Base-by-base conservation (phyloP, 225 moss, liverwort and hornwort genomes). In the Bryoerythrophyllum caledonicum region DNA sequence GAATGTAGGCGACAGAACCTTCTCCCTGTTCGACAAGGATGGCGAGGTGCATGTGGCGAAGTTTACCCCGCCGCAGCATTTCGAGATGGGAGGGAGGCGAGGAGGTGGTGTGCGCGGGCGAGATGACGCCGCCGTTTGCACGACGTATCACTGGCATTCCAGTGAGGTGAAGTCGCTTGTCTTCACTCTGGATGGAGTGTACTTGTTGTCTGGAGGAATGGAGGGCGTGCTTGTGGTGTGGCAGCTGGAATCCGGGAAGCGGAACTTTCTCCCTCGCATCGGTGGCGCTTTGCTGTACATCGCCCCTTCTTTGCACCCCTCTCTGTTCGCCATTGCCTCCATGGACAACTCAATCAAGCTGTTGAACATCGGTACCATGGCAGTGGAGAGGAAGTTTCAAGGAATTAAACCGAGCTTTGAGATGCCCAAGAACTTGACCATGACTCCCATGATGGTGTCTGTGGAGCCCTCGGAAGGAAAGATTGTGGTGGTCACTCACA, bases 91-190 rank as follows among this genome's bases (percentile, higher is more conserved):
- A 52, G 26, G 60, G 60, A n/a, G 27, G 32, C 54, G 43, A 20
- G 76, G 78, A 24, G 56, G 70, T 56, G 90, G 88, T 71, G 91
- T 92, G 14, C 83, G 84, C 7, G 82, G 82, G 32, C 70, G 72
- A 20, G 99, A 99, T 67, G 95, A 99, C 70, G 99, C 95, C 6
- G 82, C 67, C 60, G 72, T 91, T 37, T 73, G 91, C 49, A 88
- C 93, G 1, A 95, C 90, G 5, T 87, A 89, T 76, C 99, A 95
- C 70, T 99, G 99, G 99, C 99, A 99, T 78, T 80, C 99, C 3
- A 68, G 71, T 44, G 89, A 86, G 74, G 93, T 99, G 75, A 83
- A 78, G 46, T 85, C 85, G 32, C 84, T 99, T 15, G n/a, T 86
- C 5, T 99, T 92, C 68, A 93, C 99, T 24, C 59, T 78, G 4